A percentile compares a stretch with the other conserved stretches of the same genome.
Evolutionary conservation across 2,329 filamentous ascomycete species (phyloP).

Genomic region (Amauroascus niger): DNA sequence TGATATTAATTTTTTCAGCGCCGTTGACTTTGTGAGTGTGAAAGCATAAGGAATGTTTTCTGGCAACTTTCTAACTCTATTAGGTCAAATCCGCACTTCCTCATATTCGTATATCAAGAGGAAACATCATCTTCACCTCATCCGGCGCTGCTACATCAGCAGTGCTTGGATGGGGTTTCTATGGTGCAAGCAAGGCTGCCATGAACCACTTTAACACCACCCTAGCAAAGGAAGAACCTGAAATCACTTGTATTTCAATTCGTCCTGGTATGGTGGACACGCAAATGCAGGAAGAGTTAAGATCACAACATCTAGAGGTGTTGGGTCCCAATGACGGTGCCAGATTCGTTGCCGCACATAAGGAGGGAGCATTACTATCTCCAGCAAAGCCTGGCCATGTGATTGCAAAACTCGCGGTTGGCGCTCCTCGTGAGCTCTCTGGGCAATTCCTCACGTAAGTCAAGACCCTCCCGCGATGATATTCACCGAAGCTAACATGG

Average conservation of each 20-base stretch:
- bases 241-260: conserved; percentile 62
- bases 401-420: conserved; percentile 66
- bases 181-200: conserved; percentile 74
- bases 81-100: conserved; percentile 63
- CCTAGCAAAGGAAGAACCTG: conserved; percentile 64
- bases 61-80: not conserved
- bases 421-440: conserved; percentile 56
- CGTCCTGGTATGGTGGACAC: conserved; percentile 78
- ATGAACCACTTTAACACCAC: conserved; percentile 69
- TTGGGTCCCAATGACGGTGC: conserved; percentile 41
- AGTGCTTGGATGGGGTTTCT: conserved; percentile 67
- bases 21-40: conserved; percentile 60
- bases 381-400: conserved; percentile 79
- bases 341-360: conserved; percentile 61
- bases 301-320: conserved; percentile 53
- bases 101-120: conserved; percentile 56
- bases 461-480: conserved; percentile 19
- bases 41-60: not conserved
- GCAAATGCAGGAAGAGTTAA: conserved; percentile 75
- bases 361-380: conserved; percentile 60
- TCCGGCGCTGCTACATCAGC: conserved; percentile 62
- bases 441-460: conserved; percentile 55
- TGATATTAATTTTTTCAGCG: conserved; percentile 80
- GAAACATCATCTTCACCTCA: conserved; percentile 66
- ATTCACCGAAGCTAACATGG: conserved; percentile 20